phyloP scores from a whole-genome alignment of 495 filamentous ascomycete genomes.

The Aspergillus ostianus region DNA sequence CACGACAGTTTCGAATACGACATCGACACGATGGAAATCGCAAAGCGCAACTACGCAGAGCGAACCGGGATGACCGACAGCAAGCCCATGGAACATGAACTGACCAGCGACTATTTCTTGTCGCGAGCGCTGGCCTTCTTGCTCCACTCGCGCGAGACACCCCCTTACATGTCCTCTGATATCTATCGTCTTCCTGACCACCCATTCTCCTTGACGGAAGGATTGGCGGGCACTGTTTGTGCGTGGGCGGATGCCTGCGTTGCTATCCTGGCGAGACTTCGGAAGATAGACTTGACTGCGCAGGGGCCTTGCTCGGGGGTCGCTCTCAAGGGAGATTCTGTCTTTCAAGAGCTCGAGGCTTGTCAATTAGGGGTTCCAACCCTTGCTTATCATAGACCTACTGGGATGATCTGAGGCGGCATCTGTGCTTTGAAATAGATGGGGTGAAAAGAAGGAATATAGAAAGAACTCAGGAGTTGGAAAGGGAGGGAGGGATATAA shows the following conservation, averaged over 20 bases:
- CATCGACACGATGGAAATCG: conserved; percentile 18
- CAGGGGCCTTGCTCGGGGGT: conserved; percentile 16
- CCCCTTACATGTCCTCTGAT: conserved; percentile 32
- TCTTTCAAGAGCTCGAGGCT: conserved; percentile 10
- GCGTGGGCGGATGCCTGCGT: conserved; percentile 48
- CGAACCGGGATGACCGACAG: conserved; percentile 14
- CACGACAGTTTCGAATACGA: conserved; percentile 37
- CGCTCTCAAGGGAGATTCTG: conserved; percentile 11
- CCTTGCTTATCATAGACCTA: conserved; percentile 22
- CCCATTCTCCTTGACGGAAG: conserved; percentile 44
- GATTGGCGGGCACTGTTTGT: conserved; percentile 44
- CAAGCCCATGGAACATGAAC: conserved; percentile 8
- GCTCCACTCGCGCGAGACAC: conserved; percentile 39
- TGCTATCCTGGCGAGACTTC: conserved; percentile 33
- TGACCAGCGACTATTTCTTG: conserved; percentile 41
- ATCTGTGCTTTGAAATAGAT: too few relatives aligned
- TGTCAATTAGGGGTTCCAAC: conserved; percentile 26
- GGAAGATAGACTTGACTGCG: conserved; percentile 30
- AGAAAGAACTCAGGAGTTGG: neutral
- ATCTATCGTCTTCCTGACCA: conserved; percentile 46
- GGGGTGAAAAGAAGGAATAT: neutral
- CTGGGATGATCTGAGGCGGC: conserved; percentile 19
- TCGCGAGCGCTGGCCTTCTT: conserved; percentile 42
- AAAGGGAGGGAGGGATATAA: neutral
- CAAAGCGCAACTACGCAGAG: conserved; percentile 22